Evolutionary conservation across 345 rosid genomes (phyloP).

Genomic region (Eucalyptus cladocalyx): DNA sequence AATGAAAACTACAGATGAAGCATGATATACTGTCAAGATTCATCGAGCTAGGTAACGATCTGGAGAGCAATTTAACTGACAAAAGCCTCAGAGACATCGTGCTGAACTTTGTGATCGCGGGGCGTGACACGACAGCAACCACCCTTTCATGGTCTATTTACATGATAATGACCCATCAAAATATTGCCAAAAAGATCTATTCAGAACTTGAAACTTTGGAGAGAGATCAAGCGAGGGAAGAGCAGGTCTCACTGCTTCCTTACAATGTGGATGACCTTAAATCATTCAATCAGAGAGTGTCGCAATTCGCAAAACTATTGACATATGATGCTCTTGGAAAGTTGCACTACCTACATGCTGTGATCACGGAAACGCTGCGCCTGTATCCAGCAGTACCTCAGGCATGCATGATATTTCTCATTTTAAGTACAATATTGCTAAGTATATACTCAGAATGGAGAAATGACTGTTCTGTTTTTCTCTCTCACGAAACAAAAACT

Average conservation of each 20-base stretch:
- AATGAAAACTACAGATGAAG: constrained; percentile 31
- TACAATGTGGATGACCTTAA: constrained; percentile 21
- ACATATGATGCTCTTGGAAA: constrained; percentile 63
- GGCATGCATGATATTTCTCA: constrained; percentile 14
- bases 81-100: constrained; percentile 82
- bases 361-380: constrained; percentile 79
- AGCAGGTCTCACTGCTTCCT: constrained; percentile 16
- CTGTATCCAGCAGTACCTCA: constrained; percentile 94
- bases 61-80: constrained; percentile 46
- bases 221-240: constrained; percentile 46
- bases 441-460: background rate
- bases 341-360: constrained; percentile 77
- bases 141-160: constrained; percentile 90
- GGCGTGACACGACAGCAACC: constrained; percentile 95
- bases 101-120: constrained; percentile 87
- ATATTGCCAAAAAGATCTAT: constrained; percentile 61
- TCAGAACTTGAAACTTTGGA: constrained; percentile 56
- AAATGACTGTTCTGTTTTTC: background rate
- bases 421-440: background rate
- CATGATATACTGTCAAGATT: constrained; percentile 80
- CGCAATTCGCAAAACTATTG: constrained; percentile 52
- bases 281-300: constrained; percentile 38
- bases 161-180: constrained; percentile 50
- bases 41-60: constrained; percentile 65
- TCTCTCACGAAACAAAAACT: background rate